Conservation (phyloP, 345 rosid species). For the Erodium maritimum region DNA sequence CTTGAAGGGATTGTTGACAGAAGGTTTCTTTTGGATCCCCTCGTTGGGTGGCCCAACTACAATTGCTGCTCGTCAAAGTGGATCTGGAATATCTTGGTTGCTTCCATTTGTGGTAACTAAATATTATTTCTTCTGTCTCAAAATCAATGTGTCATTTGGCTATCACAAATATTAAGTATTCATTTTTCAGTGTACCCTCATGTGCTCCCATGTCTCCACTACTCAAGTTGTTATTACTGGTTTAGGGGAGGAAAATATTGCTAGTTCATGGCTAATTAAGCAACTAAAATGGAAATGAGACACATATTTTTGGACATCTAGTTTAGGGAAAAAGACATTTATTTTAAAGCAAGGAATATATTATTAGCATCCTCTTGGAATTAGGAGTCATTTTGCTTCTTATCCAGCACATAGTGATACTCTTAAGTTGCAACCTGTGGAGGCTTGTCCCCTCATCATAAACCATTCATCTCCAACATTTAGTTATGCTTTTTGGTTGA, state of each 20-base stretch:
- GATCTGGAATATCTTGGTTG: slow-evolving; percentile 93
- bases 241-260: too few species aligned
- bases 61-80: slow-evolving; percentile 97
- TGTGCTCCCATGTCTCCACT: too few species aligned
- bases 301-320: too few species aligned
- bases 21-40: slow-evolving; percentile 99
- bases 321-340: too few species aligned
- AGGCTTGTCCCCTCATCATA: not conserved
- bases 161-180: too few species aligned
- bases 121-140: not conserved
- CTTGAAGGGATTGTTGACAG: slow-evolving; percentile 69
- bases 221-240: too few species aligned
- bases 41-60: slow-evolving; percentile 91
- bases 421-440: too few species aligned
- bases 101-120: slow-evolving; percentile 83
- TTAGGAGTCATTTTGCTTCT: not conserved
- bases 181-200: too few species aligned
- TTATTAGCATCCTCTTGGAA: slow-evolving; percentile 3
- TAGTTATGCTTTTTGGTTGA: too few species aligned
- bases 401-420: not conserved
- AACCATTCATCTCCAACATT: not conserved
- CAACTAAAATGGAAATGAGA: too few species aligned
- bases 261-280: too few species aligned
- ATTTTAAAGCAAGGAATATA: not conserved
- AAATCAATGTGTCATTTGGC: too few species aligned